phyloP scores from a whole-genome alignment of 805 yeast species.

The Hanseniaspora nectarophila region DNA sequence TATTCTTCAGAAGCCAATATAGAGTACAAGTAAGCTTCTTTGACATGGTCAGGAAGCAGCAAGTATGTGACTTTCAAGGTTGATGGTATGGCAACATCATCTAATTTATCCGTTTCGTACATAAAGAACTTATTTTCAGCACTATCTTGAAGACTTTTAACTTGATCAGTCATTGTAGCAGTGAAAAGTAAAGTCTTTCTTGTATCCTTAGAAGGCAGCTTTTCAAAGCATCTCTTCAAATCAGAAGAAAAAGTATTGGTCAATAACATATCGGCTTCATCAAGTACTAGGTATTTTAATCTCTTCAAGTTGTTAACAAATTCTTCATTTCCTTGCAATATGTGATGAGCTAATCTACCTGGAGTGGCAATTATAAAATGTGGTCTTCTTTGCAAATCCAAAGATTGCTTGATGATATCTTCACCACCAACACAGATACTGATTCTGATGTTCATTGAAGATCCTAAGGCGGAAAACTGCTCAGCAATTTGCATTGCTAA shows the following conservation, averaged over 20 bases:
- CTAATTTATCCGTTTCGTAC: constrained; percentile 64
- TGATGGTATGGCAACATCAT: constrained; percentile 68
- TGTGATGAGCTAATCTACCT: constrained; percentile 88
- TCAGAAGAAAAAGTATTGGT: constrained; percentile 76
- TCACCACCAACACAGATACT: constrained; percentile 88
- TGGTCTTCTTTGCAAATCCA: constrained; percentile 69
- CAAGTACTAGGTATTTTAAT: constrained; percentile 71
- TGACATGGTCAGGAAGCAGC: constrained; percentile 74
- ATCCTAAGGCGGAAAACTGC: constrained; percentile 86
- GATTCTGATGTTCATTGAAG: constrained; percentile 74
- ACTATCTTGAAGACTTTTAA: constrained; percentile 56
- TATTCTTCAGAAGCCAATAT: constrained; percentile 52
- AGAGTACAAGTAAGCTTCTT: constrained; percentile 74
- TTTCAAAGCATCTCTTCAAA: constrained; percentile 55
- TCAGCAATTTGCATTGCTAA: constrained; percentile 93
- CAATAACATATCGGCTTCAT: constrained; percentile 89
- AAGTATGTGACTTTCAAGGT: constrained; percentile 55
- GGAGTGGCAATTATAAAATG: constrained; percentile 96
- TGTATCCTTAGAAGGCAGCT: constrained; percentile 55
- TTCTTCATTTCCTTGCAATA: constrained; percentile 77
- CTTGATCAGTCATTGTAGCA: constrained; percentile 91
- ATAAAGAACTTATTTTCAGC: constrained; percentile 48
- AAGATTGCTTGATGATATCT: constrained; percentile 79
- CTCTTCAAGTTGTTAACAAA: constrained; percentile 67
- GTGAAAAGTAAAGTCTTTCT: constrained; percentile 88